phyloP scores from a whole-genome alignment of 306 rosid species.

The Glycine latifolia region DNA sequence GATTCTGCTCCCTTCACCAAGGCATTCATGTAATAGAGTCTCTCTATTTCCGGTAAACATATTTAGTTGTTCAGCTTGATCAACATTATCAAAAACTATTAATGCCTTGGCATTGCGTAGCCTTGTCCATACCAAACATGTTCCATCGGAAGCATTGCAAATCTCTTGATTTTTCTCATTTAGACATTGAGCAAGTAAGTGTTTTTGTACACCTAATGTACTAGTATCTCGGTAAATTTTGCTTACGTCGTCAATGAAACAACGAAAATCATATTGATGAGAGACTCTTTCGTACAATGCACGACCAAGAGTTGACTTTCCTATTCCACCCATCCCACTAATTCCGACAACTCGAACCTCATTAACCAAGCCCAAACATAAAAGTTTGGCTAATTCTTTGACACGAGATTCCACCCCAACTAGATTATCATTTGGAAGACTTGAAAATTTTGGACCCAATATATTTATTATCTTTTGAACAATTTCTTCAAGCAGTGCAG shows the following conservation, averaged over 20 bases:
- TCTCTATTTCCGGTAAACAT: not conserved
- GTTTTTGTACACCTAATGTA: too few relatives aligned
- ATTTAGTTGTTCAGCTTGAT: not conserved
- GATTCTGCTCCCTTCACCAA: too few relatives aligned
- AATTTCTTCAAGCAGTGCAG: not conserved
- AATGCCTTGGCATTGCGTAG: too few relatives aligned
- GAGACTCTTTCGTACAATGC: too few relatives aligned
- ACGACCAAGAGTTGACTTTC: constrained; percentile 26
- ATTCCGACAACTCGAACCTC: not conserved
- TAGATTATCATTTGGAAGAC: not conserved
- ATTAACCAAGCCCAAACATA: not conserved
- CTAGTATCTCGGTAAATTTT: too few relatives aligned
- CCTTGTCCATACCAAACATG: not conserved
- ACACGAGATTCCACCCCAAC: not conserved
- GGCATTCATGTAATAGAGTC: not conserved
- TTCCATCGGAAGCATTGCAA: not conserved
- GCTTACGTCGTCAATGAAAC: too few relatives aligned
- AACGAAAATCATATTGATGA: too few relatives aligned
- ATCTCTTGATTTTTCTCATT: not conserved
- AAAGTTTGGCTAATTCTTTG: not conserved
- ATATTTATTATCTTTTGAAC: not conserved
- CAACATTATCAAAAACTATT: not conserved
- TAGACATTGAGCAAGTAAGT: too few relatives aligned
- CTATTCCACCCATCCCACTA: not conserved
- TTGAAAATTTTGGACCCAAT: not conserved